Percentiles rank a stretch among this genome's conserved stretches.
phyloP scores from a whole-genome alignment of 192 early-diverging fungal species.

The Backusella luteola region DNA sequence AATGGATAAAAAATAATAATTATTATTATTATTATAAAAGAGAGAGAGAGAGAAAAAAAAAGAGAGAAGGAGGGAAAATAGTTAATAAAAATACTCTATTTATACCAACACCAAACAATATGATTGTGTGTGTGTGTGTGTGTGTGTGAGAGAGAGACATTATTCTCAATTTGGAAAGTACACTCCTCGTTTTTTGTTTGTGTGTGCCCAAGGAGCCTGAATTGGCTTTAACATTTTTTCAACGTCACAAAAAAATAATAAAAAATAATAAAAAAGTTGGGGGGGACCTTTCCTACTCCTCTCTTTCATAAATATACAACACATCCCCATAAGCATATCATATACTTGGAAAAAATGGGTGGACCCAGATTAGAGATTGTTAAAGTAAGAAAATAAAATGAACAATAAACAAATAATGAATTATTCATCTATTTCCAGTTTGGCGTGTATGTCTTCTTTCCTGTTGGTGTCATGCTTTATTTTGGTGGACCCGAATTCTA shows the following conservation, averaged over 20 bases:
- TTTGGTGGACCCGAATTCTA: constrained; percentile 51
- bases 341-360: constrained; percentile 28
- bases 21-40: not conserved
- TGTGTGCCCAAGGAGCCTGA: not conserved
- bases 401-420: not conserved
- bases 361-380: constrained; percentile 44
- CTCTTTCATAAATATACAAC: not conserved
- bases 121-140: not conserved
- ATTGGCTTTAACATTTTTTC: not conserved
- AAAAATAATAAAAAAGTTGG: not conserved
- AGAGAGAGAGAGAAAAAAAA: not conserved
- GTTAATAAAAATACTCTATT: not conserved
- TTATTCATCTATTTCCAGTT: constrained; percentile 33
- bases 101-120: not conserved
- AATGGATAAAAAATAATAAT: not conserved
- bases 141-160: not conserved
- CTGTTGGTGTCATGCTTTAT: constrained; percentile 47
- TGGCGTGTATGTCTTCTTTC: constrained; percentile 52
- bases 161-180: not conserved
- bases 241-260: not conserved
- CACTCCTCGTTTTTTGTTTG: not conserved
- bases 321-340: not conserved
- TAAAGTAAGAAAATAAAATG: constrained; percentile 28
- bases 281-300: constrained; percentile 6
- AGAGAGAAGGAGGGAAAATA: not conserved